A percentile compares a stretch with the other conserved stretches of the same genome.
Evolutionary conservation across 768 basidiomycete genomes (phyloP).

Genomic region (Trametes coccinea): DNA sequence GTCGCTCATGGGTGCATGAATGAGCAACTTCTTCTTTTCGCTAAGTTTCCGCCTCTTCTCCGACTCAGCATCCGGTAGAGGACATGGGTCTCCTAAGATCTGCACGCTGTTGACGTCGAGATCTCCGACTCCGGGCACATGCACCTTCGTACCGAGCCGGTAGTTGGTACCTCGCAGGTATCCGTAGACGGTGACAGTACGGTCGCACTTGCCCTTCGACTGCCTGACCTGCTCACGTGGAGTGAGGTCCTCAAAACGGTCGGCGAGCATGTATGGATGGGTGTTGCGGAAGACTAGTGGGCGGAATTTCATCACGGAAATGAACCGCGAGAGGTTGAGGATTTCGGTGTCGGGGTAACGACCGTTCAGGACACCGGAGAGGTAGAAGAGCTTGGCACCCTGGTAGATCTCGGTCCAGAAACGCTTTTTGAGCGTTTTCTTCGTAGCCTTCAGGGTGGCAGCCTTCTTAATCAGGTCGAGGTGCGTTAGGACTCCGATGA

Average conservation of each 20-base stretch:
- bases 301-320: conserved; percentile 98
- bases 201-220: conserved; percentile 85
- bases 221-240: conserved; percentile 78
- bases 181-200: conserved; percentile 92
- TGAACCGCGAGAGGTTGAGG: conserved; percentile 93
- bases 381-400: conserved; percentile 96
- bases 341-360: conserved; percentile 98
- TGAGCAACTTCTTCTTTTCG: conserved; percentile 88
- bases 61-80: conserved; percentile 85
- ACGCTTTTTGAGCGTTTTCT: conserved; percentile 93
- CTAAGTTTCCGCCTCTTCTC: conserved; percentile 92
- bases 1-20: conserved; percentile 99
- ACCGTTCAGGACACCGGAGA: conserved; percentile 95
- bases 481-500: conserved; percentile 94
- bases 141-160: conserved; percentile 73
- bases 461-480: conserved; percentile 96
- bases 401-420: conserved; percentile 99
- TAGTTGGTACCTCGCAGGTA: conserved; percentile 91
- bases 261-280: conserved; percentile 93
- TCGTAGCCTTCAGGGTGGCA: conserved; percentile 80
- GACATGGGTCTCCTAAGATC: conserved; percentile 90
- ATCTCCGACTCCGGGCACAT: conserved; percentile 95
- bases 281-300: conserved; percentile 94
- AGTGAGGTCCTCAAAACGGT: conserved; percentile 94
- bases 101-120: conserved; percentile 73